phyloP scores from a whole-genome alignment of 176 grass and related monocot genomes.

The Avena atlantica region DNA sequence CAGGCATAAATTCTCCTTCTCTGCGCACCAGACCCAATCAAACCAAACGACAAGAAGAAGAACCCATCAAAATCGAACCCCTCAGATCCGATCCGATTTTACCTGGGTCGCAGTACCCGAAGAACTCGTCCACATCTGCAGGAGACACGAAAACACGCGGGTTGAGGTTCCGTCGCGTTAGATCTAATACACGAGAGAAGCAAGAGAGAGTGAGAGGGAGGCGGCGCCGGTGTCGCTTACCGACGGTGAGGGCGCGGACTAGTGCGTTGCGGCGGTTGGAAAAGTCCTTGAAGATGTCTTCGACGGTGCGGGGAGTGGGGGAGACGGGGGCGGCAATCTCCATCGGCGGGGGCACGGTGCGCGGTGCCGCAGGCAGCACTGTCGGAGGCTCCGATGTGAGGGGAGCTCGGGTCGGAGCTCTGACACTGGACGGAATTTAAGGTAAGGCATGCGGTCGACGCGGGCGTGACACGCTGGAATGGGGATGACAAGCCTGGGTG shows the following conservation, averaged over 20 bases:
- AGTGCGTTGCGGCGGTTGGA: slow-evolving; percentile 56
- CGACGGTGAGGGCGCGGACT: slow-evolving; percentile 65
- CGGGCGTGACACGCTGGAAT: slow-evolving; percentile 13
- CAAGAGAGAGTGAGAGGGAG: not conserved
- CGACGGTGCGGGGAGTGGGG: slow-evolving; percentile 54
- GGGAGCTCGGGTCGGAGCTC: not conserved
- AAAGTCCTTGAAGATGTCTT: slow-evolving; percentile 72
- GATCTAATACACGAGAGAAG: slow-evolving; percentile 23
- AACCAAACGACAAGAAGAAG: not conserved
- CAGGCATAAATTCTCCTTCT: slow-evolving; percentile 70
- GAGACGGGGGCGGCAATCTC: slow-evolving; percentile 40
- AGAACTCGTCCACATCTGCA: slow-evolving; percentile 69
- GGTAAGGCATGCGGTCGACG: not conserved
- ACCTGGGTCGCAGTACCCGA: slow-evolving; percentile 63
- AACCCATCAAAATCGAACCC: slow-evolving; percentile 20
- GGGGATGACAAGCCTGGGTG: not conserved
- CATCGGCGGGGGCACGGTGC: slow-evolving; percentile 14
- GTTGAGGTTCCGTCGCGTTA: not conserved
- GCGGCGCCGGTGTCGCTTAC: slow-evolving; percentile 34
- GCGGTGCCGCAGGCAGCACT: slow-evolving; percentile 1
- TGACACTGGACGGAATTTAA: slow-evolving; percentile 34
- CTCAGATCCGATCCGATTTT: slow-evolving; percentile 33
- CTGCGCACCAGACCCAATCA: slow-evolving; percentile 32
- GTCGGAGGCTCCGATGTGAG: slow-evolving; percentile 17
- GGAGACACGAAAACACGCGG: not conserved